Base-by-base conservation (phyloP, 192 early-diverging fungal species). In the Gryganskiella cystojenkinii region DNA sequence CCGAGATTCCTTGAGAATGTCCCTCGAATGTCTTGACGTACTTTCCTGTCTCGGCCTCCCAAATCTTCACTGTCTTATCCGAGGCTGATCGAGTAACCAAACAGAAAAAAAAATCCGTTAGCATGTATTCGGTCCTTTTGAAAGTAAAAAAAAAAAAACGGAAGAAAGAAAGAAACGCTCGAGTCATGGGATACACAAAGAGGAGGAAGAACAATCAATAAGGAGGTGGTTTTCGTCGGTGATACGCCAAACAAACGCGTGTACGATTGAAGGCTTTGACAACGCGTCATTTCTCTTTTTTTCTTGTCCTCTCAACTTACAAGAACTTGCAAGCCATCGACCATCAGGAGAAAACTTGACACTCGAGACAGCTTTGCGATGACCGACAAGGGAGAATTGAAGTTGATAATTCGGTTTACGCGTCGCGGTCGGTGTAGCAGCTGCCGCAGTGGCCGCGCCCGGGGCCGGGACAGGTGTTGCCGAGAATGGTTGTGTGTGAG, bases 311-410 rank as follows among this genome's bases (percentile, higher is more conserved):
- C 13, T 40, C 37, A 55, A 82, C 90, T 85, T 87, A 94, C 93
- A 93, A 31, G 89, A 82, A 50, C 93, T 95, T 45, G 96, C 97
- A 30, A 99, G 88, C 96, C 94, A 98, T 79, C 92, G 91, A 34
- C 98, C 98, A 78, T 99, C 96, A 6, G 98, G 98, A 22, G 97
- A 99, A 75, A 97, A 99, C 81, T 99, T 99, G 15, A 98, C 96
- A 54, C 93, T 91, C 0, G 96, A 97, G 0, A 98, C 90, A 6
- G 94, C 92, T 85, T 95, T 97, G 47, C 93, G 93, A 82, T 99
- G 98, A 4, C 98, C 98, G 3, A 92, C 90, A 34, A 98, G 88
- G 27, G 92, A 94, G 75, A 92, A 95, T 54, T 90, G 94, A 8
- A 96, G 83, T 60, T 91, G 84, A 64, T 99, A 97, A 61, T 95